Base-by-base conservation (phyloP, 202 grass and related monocot species). In the Digitaria exilis region DNA sequence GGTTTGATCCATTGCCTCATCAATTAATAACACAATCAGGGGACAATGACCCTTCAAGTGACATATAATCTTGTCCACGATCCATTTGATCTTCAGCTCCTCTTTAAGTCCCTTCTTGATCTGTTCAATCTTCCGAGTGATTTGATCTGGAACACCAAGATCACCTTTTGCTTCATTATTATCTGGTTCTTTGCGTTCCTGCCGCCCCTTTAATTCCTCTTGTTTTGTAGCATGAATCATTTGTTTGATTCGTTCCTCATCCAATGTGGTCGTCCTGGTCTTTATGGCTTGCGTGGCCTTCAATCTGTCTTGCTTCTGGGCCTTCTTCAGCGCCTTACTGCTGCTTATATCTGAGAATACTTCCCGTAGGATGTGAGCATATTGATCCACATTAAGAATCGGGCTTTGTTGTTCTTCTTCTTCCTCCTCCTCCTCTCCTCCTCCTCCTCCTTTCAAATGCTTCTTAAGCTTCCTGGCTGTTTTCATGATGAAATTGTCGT, bases 21-120 rank as follows among this genome's bases (percentile, higher is more conserved):
- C 50, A 15, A 48, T 2, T 84, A 56, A 44, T 2, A 78, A 17
- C 21, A 85, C 50, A 69, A 78, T 25, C 0, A 84, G 9, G 49
- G 72, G 41, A 0, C 5, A 16, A 1, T 24, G 11, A 2, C 0
- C 2, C 0, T 6, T 0, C 51, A 78, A 0, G 4, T 9, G 0
- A 5, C 1, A 0, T 22, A 14, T 15, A 6, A 84, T 84, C 25
- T 26, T 21, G 14, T 84, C 50, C 2, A 35, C 9, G 2, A 46
- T 9, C 9, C 39, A 0, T 9, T 84, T 84, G 19, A 59, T 58
- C 0, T 14, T 16, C 0, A 84, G 4, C 12, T 58, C 35, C 0
- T 57, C 5, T 57, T 45, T 2, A 17, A 76, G 1, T 6, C 0
- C 1, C 1, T 5, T 0, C 24, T 43, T 9, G 0, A 75, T 56